These are phyloP conservation scores for Trichoderma virens DNA, from an alignment of 495 filamentous ascomycete species.

Conservation along the genomic window DNA sequence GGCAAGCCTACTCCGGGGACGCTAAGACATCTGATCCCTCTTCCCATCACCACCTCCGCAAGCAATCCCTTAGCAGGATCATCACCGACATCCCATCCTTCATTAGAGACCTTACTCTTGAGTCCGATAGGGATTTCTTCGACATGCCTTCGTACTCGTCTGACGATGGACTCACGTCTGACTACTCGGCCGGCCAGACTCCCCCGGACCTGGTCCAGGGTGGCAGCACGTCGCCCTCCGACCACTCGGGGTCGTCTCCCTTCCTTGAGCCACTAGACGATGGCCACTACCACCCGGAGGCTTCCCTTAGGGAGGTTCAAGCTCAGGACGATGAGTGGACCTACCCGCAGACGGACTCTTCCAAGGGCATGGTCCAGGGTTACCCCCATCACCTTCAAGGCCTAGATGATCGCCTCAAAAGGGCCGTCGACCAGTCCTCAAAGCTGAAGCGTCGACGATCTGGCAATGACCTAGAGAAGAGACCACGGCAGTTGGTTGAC, in stretches of 20 bases:
- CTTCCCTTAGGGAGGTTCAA: background rate
- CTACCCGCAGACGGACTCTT: conserved; percentile 3
- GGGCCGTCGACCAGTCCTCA: background rate
- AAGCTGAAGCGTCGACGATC: conserved; percentile 2
- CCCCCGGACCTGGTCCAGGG: conserved; percentile 11
- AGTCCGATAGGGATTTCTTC: background rate
- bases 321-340: conserved; percentile 10
- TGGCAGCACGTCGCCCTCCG: conserved; percentile 10
- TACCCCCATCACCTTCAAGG: conserved; percentile 1
- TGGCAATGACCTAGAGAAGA: background rate
- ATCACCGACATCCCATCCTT: conserved; percentile 10
- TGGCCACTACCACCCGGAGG: conserved; percentile 4
- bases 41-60: background rate
- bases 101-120: background rate
- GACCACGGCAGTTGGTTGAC: conserved; percentile 10
- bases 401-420: background rate
- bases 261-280: conserved; percentile 6
- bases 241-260: conserved; percentile 1
- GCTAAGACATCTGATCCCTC: background rate
- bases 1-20: conserved; percentile 9
- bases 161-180: conserved; percentile 6
- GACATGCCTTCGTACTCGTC: conserved; percentile 4
- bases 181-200: conserved; percentile 5
- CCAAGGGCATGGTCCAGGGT: background rate
- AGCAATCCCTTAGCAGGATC: conserved; percentile 7